These are phyloP conservation scores for Spizellomyces sp. DNA, from an alignment of 192 early-diverging fungal genomes.

Conservation along the genomic window DNA sequence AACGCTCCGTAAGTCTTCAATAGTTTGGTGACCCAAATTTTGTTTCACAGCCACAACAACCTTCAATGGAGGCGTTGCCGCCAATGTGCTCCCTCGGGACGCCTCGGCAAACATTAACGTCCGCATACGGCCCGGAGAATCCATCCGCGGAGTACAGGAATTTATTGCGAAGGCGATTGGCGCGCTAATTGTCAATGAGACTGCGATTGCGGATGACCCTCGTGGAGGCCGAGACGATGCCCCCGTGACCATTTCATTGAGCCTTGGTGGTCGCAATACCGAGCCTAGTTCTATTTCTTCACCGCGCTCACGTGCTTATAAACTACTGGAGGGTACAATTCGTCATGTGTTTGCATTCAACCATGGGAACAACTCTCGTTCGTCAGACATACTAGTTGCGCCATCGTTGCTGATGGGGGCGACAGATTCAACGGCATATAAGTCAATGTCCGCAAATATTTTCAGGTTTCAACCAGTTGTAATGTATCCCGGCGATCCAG, in stretches of 20 bases:
- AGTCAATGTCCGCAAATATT: constrained; percentile 12
- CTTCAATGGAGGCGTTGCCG: background rate
- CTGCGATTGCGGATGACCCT: background rate
- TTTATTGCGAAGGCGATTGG: constrained; percentile 16
- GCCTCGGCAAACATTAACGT: constrained; percentile 16
- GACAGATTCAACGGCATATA: constrained; percentile 21
- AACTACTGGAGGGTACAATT: constrained; percentile 24
- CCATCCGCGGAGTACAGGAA: background rate
- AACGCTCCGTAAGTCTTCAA: background rate
- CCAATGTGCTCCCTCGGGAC: constrained; percentile 17
- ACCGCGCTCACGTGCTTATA: constrained; percentile 5
- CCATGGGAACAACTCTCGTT: background rate
- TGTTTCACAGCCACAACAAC: constrained; percentile 1
- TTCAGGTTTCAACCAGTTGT: constrained; percentile 20
- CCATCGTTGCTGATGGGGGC: constrained; percentile 30
- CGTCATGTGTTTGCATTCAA: constrained; percentile 15
- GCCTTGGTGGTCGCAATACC: background rate
- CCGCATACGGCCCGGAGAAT: constrained; percentile 18
- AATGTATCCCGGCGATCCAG: constrained; percentile 18
- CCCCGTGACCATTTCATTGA: background rate
- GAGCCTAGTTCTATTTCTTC: constrained; percentile 15
- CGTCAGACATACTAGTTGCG: constrained; percentile 18
- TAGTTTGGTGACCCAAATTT: background rate
- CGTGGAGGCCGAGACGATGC: background rate
- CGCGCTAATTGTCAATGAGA: constrained; percentile 3